Percentiles rank a stretch among this genome's conserved stretches.
Evolutionary conservation across 305 asterid genomes (phyloP).

Genomic region (Solanum aculeatissimum): DNA sequence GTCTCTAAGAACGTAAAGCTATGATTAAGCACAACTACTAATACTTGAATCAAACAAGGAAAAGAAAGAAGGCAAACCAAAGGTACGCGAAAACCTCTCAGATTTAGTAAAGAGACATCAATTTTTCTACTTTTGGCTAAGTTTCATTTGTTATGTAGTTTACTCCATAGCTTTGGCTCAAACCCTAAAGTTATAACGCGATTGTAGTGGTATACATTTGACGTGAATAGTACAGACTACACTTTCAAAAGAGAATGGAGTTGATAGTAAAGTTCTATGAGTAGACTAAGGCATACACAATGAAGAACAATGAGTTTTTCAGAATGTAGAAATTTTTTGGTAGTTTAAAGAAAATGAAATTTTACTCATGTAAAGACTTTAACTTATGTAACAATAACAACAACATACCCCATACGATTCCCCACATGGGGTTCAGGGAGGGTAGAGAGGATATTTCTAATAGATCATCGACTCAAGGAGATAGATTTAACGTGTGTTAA

Average conservation of each 20-base stretch:
- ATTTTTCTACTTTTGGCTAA: neutral
- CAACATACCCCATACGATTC: neutral
- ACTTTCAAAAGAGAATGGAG: neutral
- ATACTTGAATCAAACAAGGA: neutral
- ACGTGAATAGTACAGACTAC: neutral
- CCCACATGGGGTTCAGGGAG: neutral
- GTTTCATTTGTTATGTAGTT: neutral
- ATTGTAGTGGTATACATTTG: neutral
- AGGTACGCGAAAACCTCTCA: neutral
- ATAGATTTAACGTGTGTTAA: neutral
- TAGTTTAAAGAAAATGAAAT: neutral
- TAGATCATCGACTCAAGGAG: neutral
- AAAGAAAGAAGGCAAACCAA: neutral
- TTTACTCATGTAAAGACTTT: neutral
- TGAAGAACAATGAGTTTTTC: neutral
- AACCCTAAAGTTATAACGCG: neutral
- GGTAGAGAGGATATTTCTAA: neutral
- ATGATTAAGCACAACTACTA: neutral
- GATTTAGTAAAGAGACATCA: neutral
- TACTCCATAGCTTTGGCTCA: too few relatives aligned
- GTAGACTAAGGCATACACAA: neutral
- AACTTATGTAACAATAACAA: neutral
- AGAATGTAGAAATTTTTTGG: neutral
- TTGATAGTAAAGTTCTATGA: neutral
- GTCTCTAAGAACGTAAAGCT: neutral